These are phyloP conservation scores for Pseudoturritis turrita DNA, from an alignment of 345 rosid species.

Conservation along the genomic window DNA sequence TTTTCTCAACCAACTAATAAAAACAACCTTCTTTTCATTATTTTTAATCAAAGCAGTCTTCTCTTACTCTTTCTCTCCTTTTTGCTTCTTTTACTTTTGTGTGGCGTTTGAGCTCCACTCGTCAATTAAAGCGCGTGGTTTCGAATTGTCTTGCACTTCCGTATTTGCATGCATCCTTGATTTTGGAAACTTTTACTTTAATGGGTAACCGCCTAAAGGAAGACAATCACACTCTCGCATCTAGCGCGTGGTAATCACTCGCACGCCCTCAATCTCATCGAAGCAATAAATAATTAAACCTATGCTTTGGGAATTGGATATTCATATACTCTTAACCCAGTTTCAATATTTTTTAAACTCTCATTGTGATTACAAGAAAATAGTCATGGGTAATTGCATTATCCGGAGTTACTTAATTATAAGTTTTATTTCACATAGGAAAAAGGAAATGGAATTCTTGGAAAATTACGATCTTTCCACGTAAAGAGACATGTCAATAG, in stretches of 20 bases:
- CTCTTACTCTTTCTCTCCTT: not conserved
- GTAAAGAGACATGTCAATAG: not conserved
- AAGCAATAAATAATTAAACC: not conserved
- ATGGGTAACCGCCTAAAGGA: conserved; percentile 19
- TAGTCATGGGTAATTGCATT: not conserved
- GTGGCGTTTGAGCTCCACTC: conserved; percentile 13
- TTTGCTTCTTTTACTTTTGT: not conserved
- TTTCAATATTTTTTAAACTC: conserved; percentile 6
- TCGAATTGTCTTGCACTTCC: not conserved
- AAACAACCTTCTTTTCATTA: not conserved
- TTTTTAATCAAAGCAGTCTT: conserved; percentile 10
- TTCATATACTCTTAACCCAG: not conserved
- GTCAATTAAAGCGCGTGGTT: conserved; percentile 6
- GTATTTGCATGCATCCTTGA: conserved; percentile 17
- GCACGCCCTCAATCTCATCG: not conserved
- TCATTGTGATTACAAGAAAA: conserved; percentile 2
- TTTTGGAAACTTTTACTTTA: conserved; percentile 10
- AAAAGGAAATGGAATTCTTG: not conserved
- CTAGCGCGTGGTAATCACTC: conserved; percentile 3
- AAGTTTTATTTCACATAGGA: not conserved
- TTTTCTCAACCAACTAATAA: not conserved
- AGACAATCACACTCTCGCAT: conserved; percentile 2
- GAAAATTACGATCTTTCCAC: not conserved
- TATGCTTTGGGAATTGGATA: conserved; percentile 16
- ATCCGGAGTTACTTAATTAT: not conserved